Base-by-base conservation (phyloP, 1,284 basidiomycete species). In the Violaceomyces palustris region DNA sequence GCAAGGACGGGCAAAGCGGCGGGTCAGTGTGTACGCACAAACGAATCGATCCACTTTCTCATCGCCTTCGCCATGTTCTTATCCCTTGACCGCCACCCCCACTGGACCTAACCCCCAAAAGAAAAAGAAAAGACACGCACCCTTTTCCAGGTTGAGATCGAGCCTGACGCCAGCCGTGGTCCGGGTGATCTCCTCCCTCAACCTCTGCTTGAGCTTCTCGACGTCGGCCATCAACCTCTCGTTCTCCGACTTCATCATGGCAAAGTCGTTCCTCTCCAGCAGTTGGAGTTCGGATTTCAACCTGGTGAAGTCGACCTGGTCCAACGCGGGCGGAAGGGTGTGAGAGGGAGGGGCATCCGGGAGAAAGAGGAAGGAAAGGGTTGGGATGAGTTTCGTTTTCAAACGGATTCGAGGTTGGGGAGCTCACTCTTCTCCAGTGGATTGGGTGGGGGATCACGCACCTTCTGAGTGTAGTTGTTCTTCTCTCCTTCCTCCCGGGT, bases 301-400 rank as follows among this genome's bases (percentile, higher is more conserved):
- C 71, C 92, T 86, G 5, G 91, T 88, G 74, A 98, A 97, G 76
- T 97, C 93, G 50, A 98, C 92, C 78, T 94, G 88, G n/a, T n/a
- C n/a, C n/a, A n/a, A n/a, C n/a, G n/a, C n/a, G n/a, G n/a, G n/a
- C n/a, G n/a, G n/a, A n/a, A n/a, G n/a, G n/a, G n/a, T n/a, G n/a
- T n/a, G n/a, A n/a, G n/a, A n/a, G n/a, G n/a, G n/a, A n/a, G n/a
- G n/a, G n/a, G n/a, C n/a, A n/a, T n/a, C n/a, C n/a, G n/a, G n/a
- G n/a, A n/a, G n/a, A n/a, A n/a, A n/a, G n/a, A n/a, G n/a, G n/a
- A n/a, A n/a, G n/a, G n/a, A n/a, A n/a, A n/a, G n/a, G n/a, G n/a
- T n/a, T n/a, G n/a, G n/a, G n/a, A n/a, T n/a, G n/a, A n/a, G n/a
- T n/a, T n/a, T n/a, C n/a, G n/a, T n/a, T n/a, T n/a, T n/a, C n/a